phyloP scores from a whole-genome alignment of 2,329 filamentous ascomycete genomes.

The Acephala macrosclerotiorum region DNA sequence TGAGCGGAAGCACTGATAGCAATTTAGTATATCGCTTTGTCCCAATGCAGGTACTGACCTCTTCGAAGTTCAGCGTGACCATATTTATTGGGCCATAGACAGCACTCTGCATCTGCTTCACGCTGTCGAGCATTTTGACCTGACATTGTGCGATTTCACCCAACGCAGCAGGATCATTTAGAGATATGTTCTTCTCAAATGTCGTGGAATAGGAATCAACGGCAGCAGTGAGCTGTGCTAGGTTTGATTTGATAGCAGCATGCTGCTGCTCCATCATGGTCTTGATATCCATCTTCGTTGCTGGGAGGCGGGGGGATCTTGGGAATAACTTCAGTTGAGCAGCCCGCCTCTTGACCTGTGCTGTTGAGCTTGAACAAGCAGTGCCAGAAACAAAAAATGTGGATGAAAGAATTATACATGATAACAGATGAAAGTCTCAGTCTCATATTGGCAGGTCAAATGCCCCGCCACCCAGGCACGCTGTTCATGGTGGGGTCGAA shows the following conservation, averaged over 20 bases:
- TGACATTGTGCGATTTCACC: conserved; percentile 27
- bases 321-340: background rate
- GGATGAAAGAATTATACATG: too few species aligned
- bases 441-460: too few species aligned
- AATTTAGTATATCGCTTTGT: background rate
- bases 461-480: too few species aligned
- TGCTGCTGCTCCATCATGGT: conserved; percentile 17
- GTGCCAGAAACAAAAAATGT: too few species aligned
- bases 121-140: conserved; percentile 23
- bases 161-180: conserved; percentile 13
- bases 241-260: conserved; percentile 28
- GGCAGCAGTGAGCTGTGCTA: conserved; percentile 27
- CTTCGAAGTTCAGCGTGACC: conserved; percentile 33
- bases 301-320: background rate
- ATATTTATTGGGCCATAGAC: conserved; percentile 35
- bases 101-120: conserved; percentile 30
- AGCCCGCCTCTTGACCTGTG: too few species aligned
- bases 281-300: conserved; percentile 15
- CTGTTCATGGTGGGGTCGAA: too few species aligned
- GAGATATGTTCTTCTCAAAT: conserved; percentile 22
- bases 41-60: conserved; percentile 22
- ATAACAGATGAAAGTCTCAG: too few species aligned
- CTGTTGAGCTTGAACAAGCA: too few species aligned
- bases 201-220: conserved; percentile 28
- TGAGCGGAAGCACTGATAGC: background rate